Conservation (phyloP, 225 moss, liverwort and hornwort genomes). For the Bryum argenteum region DNA sequence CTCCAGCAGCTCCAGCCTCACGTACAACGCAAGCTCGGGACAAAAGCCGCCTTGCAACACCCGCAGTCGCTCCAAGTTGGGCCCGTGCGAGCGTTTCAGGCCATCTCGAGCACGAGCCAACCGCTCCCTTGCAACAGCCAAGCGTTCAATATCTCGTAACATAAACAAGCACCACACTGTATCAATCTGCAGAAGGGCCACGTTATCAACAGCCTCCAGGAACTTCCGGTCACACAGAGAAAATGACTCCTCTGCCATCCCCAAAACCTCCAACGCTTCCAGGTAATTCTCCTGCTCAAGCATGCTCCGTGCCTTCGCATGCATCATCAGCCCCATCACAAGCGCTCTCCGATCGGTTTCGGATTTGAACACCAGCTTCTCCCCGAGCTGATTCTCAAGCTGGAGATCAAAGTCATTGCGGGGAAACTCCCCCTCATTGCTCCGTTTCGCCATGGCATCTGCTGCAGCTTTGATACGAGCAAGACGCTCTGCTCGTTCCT, state of each 20-base stretch:
- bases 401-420: conserved; percentile 70
- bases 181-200: conserved; percentile 93
- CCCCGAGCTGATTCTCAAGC: conserved; percentile 86
- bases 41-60: conserved; percentile 95
- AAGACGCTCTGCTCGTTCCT: conserved; percentile 78
- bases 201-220: conserved; percentile 86
- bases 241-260: conserved; percentile 89
- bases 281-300: conserved; percentile 64
- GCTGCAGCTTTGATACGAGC: conserved; percentile 91
- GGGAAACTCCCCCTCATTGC: conserved; percentile 64
- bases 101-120: conserved; percentile 81
- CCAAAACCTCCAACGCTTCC: conserved; percentile 86
- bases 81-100: conserved; percentile 84
- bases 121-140: conserved; percentile 85
- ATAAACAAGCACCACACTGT: conserved; percentile 97
- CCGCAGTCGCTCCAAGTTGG: conserved; percentile 79
- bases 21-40: conserved; percentile 98
- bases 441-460: conserved; percentile 96
- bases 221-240: conserved; percentile 78
- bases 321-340: conserved; percentile 94
- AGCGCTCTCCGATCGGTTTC: conserved; percentile 91
- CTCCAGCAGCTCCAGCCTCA: conserved; percentile 89
- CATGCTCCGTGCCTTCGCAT: conserved; percentile 81
- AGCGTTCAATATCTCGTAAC: conserved; percentile 85
- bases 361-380: conserved; percentile 66